Base-by-base conservation (phyloP, 2,329 filamentous ascomycete genomes). In the Bipolaris sorokiniana region DNA sequence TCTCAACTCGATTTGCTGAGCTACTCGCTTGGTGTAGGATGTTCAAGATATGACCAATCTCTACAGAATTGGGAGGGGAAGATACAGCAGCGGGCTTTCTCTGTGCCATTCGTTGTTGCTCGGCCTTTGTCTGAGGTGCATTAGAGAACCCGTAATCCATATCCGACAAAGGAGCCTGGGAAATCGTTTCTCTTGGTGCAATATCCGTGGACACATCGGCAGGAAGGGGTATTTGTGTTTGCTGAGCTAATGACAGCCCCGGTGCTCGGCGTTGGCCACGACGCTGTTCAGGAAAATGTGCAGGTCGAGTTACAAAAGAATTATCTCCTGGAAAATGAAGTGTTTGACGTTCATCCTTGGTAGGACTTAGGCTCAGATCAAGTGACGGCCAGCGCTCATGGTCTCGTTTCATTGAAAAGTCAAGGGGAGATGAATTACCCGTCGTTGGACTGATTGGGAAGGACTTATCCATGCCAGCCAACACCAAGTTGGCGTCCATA, bases 381-480 rank as follows among this genome's bases (percentile, higher is more conserved):
- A 65, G 58, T 11, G 58, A 48, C 36, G 41, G 45, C 65, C 66
- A 72, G 20, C 48, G 61, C n/a, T 48, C 58, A 15, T 55, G 15
- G 10, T 62, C 61, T 53, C 67, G 69, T 37, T 70, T 64, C 55
- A 60, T 53, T 49, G 61, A 66, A 56, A 70, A 58, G 45, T 66
- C 45, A 33, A 69, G 48, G 51, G 63, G 54, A 63, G 67, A 63
- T 50, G 63, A 56, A 36, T 58, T 62, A 62, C 62, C 61, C 40
- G 61, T 48, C 47, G 61, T 56, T 42, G 64, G 56, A 42, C 54
- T 63, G 36, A 62, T 58, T 26, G 60, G 52, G 11, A 62, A 48
- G 3, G 54, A 51, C n/a, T 55, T 64, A 2, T 66, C 73, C 59
- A 76, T 73, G 3, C 72, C 75, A 50, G 69, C 65, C 7, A 67